Conservation (phyloP, 169 alveolate genomes). For the Theileria sp. region DNA sequence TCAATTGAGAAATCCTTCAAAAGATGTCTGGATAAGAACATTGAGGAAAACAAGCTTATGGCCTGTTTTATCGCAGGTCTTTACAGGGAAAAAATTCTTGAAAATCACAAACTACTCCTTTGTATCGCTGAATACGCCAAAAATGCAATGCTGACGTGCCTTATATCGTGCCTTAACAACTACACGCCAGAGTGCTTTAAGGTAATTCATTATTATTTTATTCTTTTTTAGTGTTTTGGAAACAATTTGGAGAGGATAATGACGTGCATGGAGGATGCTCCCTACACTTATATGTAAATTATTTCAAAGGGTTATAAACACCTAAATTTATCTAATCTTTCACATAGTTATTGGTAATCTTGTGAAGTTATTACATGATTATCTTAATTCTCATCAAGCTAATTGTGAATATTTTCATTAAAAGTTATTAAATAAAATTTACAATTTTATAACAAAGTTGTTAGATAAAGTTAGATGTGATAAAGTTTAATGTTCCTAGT, state of each 20-base stretch:
- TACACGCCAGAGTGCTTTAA: slow-evolving; percentile 48
- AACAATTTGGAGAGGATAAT: slow-evolving; percentile 23
- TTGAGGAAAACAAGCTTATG: background rate
- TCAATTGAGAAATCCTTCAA: slow-evolving; percentile 22
- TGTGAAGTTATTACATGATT: slow-evolving; percentile 3
- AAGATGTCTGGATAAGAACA: slow-evolving; percentile 19
- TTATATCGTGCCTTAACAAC: slow-evolving; percentile 22
- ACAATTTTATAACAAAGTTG: no score
- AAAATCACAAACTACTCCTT: slow-evolving; percentile 29
- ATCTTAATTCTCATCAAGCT: background rate
- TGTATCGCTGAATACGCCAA: slow-evolving; percentile 33
- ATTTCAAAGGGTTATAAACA: background rate
- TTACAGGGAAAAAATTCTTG: slow-evolving; percentile 21
- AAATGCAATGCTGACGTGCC: slow-evolving; percentile 14
- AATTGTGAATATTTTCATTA: background rate
- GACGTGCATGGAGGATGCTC: slow-evolving; percentile 18
- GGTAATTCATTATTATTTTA: background rate
- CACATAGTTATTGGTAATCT: background rate
- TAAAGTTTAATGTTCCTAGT: no score
- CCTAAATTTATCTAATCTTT: background rate
- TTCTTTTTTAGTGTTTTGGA: slow-evolving; percentile 49
- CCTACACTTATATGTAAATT: background rate
- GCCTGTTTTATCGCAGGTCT: slow-evolving; percentile 35
- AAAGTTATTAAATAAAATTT: background rate
- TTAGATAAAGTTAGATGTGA: no score